Evolutionary conservation across 2,329 filamentous ascomycete species (phyloP), one percentile per base, ranked within the genome.

Genomic region (Metarhizium brunneum): DNA sequence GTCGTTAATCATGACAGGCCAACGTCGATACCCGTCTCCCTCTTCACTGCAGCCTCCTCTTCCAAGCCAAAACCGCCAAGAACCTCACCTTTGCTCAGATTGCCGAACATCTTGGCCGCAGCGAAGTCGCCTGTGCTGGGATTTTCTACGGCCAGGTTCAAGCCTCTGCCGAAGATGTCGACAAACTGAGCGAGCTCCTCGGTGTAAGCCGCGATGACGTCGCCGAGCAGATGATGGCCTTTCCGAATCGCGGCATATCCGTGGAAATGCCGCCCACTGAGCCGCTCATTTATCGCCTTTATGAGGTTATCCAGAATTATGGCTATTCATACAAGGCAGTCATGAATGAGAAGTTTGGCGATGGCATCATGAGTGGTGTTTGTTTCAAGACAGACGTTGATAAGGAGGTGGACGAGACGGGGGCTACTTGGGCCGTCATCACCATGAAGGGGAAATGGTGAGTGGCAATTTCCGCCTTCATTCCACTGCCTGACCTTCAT

Each of bases 321-420:
- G 92, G 92, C 1, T 95, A 96, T 70, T 89, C 92, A 1, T 96
- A 95, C 74, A 96, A 96, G 79, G 92, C 91, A 0, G 82, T 97
- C 4, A 69, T 96, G 71, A 96, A 97, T 63, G 92, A 97, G 80
- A 96, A 96, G 78, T 91, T 90, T 67, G 88, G 88, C 0, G 88
- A 92, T 68, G 92, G 92, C 1, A 97, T 97, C 67, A 96, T 97
- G 92, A 95, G 90, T 68, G 92, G 92, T 1, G 96, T 96, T 66
- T 84, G 85, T 16, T 96, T 96, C 71, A 88, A 84, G 53, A 95
- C 90, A 0, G 90, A 90, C 67, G 88, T 97, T 2, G 90, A 96
- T 70, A 95, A 95, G 81, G 92, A 97, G 80, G 85, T 86, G 1
- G 92, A 96, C 69, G 84, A 87, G 58, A 82, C 88, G 64, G 92